phyloP scores from a whole-genome alignment of 2,329 filamentous ascomycete genomes.

The Botrytis sinoallii region DNA sequence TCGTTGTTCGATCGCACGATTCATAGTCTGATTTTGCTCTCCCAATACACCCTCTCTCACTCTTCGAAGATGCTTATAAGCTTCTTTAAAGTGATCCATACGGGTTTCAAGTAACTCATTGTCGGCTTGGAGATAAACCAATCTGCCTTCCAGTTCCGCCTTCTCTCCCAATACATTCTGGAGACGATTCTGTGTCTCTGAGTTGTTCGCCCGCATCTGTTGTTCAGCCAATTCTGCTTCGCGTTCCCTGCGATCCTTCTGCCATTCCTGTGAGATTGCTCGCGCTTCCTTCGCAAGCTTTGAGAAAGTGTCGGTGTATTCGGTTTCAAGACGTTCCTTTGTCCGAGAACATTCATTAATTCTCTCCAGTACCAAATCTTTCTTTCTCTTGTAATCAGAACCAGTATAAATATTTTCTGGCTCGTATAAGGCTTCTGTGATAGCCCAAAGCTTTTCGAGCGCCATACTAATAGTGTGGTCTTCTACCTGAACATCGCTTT shows the following conservation, averaged over 20 bases:
- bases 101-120: neutral
- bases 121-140: rapidly evolving
- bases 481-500: neutral
- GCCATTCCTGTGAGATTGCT: neutral
- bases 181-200: neutral
- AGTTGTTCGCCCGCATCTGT: too few relatives aligned
- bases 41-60: neutral
- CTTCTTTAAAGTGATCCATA: neutral
- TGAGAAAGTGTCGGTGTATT: neutral
- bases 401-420: neutral
- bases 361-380: neutral
- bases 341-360: neutral
- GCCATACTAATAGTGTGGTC: neutral
- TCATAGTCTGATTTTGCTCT: too few relatives aligned
- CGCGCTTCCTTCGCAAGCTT: neutral
- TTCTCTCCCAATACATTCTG: neutral
- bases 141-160: neutral
- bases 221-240: neutral
- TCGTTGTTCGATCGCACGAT: neutral
- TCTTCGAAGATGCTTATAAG: neutral
- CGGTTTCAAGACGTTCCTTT: neutral
- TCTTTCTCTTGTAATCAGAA: neutral
- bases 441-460: too few relatives aligned
- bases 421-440: neutral
- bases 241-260: rapidly evolving